Percentiles rank a stretch among this genome's conserved stretches.
Evolutionary conservation across 306 rosid species (phyloP).

Genomic region (Urtica urens): DNA sequence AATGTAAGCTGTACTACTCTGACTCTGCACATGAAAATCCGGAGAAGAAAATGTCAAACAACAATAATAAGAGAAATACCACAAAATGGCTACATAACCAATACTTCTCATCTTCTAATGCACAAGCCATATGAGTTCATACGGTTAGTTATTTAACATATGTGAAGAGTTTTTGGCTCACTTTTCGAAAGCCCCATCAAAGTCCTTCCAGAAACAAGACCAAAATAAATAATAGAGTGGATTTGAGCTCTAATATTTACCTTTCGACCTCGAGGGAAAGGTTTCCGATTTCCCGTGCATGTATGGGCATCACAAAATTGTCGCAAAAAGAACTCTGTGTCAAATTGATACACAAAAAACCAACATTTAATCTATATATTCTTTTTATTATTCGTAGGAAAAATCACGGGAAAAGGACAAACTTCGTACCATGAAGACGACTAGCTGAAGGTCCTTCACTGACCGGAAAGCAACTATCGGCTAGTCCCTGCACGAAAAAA

Average conservation of each 20-base stretch:
- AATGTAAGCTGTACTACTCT: conserved; percentile 37
- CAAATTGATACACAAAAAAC: conserved; percentile 12
- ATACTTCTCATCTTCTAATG: too few relatives aligned
- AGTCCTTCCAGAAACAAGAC: too few relatives aligned
- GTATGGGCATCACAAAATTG: conserved; percentile 75
- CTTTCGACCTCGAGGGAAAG: conserved; percentile 57
- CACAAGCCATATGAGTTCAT: too few relatives aligned
- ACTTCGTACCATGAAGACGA: conserved; percentile 52
- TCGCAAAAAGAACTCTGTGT: conserved; percentile 65
- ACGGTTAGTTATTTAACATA: too few relatives aligned
- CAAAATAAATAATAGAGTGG: too few relatives aligned
- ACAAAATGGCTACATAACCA: too few relatives aligned
- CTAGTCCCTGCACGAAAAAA: conserved; percentile 34
- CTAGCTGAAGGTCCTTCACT: conserved; percentile 46
- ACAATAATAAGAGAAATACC: too few relatives aligned
- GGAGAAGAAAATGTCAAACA: background rate
- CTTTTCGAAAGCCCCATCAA: too few relatives aligned
- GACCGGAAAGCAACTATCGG: conserved; percentile 61
- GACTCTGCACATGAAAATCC: conserved; percentile 34
- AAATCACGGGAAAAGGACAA: conserved; percentile 8
- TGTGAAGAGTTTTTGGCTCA: too few relatives aligned
- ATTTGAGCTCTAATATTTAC: too few relatives aligned
- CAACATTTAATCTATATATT: too few relatives aligned
- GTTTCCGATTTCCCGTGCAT: conserved; percentile 45
- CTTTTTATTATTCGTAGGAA: too few relatives aligned